phyloP scores from a whole-genome alignment of 2,329 filamentous ascomycete species.

The Colletotrichum liaoningense region DNA sequence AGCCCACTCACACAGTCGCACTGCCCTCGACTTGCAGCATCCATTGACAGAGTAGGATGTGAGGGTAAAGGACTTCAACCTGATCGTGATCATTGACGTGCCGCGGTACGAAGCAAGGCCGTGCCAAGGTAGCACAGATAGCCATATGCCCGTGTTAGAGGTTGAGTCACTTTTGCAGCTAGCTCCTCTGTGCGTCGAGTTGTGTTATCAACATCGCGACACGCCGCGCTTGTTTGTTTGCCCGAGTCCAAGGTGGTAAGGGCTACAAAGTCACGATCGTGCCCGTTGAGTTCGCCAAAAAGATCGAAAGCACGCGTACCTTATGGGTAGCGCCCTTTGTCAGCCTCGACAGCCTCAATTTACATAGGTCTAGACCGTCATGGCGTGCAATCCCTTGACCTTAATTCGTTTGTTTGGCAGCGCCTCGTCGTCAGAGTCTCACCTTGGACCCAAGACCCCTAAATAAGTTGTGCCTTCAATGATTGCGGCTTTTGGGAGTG shows the following conservation, averaged over 20 bases:
- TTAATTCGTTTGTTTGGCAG: conserved; percentile 9
- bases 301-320: background rate
- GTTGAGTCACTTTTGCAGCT: conserved; percentile 10
- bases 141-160: conserved; percentile 7
- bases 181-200: background rate
- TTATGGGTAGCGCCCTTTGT: background rate
- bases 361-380: conserved; percentile 19
- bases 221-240: background rate
- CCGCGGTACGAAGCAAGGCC: background rate
- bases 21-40: conserved; percentile 3
- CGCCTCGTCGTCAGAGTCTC: conserved; percentile 31
- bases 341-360: conserved; percentile 12
- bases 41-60: background rate
- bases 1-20: conserved; percentile 25
- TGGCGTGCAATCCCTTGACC: conserved; percentile 8
- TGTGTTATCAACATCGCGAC: background rate
- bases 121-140: conserved; percentile 7
- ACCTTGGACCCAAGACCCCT: conserved; percentile 19
- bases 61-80: background rate
- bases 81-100: conserved; percentile 14
- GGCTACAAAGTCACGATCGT: background rate
- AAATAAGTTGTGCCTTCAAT: background rate
- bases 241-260: conserved; percentile 19
- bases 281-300: background rate
- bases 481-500: conserved; percentile 5